Conservation (phyloP, 129 eudicot genomes). For the Chrysanthemum seticuspe region DNA sequence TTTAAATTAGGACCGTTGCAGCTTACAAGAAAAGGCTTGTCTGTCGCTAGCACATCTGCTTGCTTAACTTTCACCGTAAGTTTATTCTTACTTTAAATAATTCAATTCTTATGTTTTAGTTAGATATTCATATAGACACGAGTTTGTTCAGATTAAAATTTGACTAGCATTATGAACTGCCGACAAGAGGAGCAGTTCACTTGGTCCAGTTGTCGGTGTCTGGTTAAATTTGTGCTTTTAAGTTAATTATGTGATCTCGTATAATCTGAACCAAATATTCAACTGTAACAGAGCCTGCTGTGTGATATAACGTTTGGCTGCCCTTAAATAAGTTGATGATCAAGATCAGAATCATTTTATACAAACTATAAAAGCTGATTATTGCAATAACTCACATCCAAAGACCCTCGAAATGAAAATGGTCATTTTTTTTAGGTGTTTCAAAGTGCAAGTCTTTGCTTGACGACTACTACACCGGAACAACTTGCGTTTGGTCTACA, state of each 20-base stretch:
- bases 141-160: not conserved
- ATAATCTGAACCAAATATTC: too few species aligned
- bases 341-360: too few species aligned
- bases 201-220: not conserved
- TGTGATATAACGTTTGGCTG: too few species aligned
- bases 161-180: not conserved
- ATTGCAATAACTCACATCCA: too few species aligned
- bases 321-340: too few species aligned
- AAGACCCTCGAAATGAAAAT: not conserved
- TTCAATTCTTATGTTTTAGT: too few species aligned
- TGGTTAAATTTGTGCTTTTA: too few species aligned
- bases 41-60: constrained; percentile 83
- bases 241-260: too few species aligned
- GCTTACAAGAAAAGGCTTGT: constrained; percentile 76
- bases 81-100: not conserved
- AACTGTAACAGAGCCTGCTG: too few species aligned
- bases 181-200: too few species aligned
- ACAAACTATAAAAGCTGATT: too few species aligned
- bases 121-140: not conserved
- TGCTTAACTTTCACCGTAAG: constrained; percentile 89
- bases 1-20: constrained; percentile 87
- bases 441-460: constrained; percentile 96
- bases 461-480: constrained; percentile 81
- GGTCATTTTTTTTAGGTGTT: constrained; percentile 52
- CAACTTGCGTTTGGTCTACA: constrained; percentile 85